A percentile compares a stretch with the other conserved stretches of the same genome.
Evolutionary conservation across 2,329 filamentous ascomycete species (phyloP).

Genomic region (Colletotrichum melonis): DNA sequence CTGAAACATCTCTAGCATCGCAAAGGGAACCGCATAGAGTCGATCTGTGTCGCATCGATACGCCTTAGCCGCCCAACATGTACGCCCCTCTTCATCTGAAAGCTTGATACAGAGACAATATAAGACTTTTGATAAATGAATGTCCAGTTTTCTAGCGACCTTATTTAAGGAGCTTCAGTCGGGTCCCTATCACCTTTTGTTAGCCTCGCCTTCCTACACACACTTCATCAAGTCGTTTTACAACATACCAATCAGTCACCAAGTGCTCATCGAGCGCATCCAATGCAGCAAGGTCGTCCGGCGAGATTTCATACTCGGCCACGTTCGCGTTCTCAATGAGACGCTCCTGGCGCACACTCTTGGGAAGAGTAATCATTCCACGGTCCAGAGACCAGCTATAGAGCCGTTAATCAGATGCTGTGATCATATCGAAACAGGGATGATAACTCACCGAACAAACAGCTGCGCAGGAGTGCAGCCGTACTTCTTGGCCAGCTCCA

Average conservation of each 20-base stretch:
- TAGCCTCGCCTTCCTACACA: not conserved
- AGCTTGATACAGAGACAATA: too few species aligned
- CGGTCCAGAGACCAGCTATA: slow-evolving; percentile 80
- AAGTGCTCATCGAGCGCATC: slow-evolving; percentile 77
- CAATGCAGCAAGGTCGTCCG: slow-evolving; percentile 72
- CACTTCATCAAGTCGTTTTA: not conserved
- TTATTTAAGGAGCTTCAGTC: not conserved
- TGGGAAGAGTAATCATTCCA: slow-evolving; percentile 78
- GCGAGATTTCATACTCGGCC: slow-evolving; percentile 68
- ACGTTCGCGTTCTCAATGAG: slow-evolving; percentile 75
- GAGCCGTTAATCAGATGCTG: not conserved
- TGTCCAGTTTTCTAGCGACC: not conserved
- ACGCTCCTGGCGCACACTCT: slow-evolving; percentile 72
- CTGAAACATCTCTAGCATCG: too few species aligned
- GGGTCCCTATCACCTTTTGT: not conserved
- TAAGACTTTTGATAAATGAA: too few species aligned
- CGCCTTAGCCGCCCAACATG: too few species aligned
- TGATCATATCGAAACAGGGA: not conserved
- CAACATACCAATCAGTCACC: slow-evolving; percentile 72
- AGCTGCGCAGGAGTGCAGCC: slow-evolving; percentile 78
- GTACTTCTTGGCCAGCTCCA: slow-evolving; percentile 74
- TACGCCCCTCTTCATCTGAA: too few species aligned
- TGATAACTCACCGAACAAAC: slow-evolving; percentile 63
- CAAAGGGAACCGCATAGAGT: too few species aligned
- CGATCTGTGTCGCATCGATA: too few species aligned